Conservation (phyloP, 257 asterid genomes). For the Solanum virginianum region DNA sequence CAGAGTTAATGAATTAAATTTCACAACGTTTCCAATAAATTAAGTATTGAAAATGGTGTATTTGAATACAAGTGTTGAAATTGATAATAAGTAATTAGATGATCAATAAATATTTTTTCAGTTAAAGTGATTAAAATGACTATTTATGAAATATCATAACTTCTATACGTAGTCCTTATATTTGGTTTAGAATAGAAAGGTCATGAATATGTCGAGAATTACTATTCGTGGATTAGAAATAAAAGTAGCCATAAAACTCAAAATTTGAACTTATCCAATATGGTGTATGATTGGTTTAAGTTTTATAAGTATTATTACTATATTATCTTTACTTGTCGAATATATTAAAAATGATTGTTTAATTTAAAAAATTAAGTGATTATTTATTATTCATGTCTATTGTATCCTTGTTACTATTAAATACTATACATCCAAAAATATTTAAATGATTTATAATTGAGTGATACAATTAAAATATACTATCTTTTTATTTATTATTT, state of each 20-base stretch:
- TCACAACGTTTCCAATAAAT: background rate
- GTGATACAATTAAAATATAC: background rate
- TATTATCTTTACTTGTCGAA: background rate
- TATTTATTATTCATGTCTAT: background rate
- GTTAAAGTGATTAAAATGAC: too few species aligned
- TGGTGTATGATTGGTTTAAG: too few species aligned
- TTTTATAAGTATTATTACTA: too few species aligned
- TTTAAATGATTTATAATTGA: background rate
- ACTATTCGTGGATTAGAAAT: too few species aligned
- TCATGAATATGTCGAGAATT: too few species aligned
- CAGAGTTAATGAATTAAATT: background rate
- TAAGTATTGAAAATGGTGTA: background rate
- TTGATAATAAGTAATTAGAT: background rate
- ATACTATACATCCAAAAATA: background rate
- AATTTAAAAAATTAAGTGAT: background rate
- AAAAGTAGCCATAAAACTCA: too few species aligned
- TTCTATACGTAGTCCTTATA: too few species aligned
- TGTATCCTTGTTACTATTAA: too few species aligned
- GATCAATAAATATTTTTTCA: too few species aligned
- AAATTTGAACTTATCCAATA: too few species aligned
- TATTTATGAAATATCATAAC: too few species aligned
- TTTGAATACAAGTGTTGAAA: background rate
- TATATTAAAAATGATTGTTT: background rate
- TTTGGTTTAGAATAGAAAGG: too few species aligned
- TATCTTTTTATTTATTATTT: background rate